Evolutionary conservation across 441 rosid species (phyloP), one percentile per base, ranked within the genome.

Genomic region (Pelargonium myrrhifolium): DNA sequence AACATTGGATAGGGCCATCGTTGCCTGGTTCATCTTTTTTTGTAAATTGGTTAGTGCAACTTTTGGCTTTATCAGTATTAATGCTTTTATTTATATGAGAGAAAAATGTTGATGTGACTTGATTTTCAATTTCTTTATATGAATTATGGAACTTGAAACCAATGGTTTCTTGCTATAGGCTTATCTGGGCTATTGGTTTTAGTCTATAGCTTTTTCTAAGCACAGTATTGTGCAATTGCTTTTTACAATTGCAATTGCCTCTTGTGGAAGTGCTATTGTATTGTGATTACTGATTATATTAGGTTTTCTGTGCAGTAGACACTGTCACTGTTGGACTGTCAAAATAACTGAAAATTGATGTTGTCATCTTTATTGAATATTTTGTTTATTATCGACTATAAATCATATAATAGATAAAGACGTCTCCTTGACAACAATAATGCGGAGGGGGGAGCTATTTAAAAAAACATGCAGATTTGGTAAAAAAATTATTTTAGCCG

Each of bases 1-100:
- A 96, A 80, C 88, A 96, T 75, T 96, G 99, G 99, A 86, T 85
- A 71, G 99, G 99, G 74, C 97, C 97, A 24, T 96, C 99, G 47
- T 79, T 89, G 73, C 77, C 85, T 68, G 98, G 93, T 73, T 87
- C 98, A 70, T 87, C 97, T 31, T 86, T 89, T 75, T 88, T 83
- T 74, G 91, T 84, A 96, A 96, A 93, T 80, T 93, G 98, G 99
- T 96, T 76, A 83, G 96, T 80, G 61, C 49, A 72, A 28, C 70
- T 68, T 53, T 66, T 40, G 67, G 61, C 22, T 24, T 62, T 67
- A 43, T 60, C 40, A 0, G 40, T 26, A 37, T 64, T 37, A 1
- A 40, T 58, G 62, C 28, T 14, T 18, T 64, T 10, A 28, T 20
- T 64, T 42, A 64, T n/a, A 40, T 40, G 51, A 40, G 31, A 18